Conservation (phyloP, 257 asterid genomes). For the Nicotiana obtusifolia region DNA sequence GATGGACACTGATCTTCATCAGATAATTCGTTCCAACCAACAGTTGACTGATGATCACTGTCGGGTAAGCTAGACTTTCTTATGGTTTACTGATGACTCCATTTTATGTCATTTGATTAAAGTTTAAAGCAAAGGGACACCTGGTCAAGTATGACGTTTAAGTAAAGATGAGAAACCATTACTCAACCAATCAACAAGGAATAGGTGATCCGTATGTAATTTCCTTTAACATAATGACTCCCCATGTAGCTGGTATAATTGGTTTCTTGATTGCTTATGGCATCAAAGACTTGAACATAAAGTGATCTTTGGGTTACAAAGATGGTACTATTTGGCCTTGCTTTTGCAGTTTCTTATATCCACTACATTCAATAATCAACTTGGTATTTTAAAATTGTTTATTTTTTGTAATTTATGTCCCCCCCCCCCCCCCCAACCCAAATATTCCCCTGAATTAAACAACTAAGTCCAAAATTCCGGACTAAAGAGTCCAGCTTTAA, state of each 20-base stretch:
- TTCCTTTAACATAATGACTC: neutral
- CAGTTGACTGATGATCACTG: conserved; percentile 82
- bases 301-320: neutral
- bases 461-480: too few species aligned
- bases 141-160: neutral
- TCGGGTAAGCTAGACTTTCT: conserved; percentile 71
- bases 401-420: too few species aligned
- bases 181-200: neutral
- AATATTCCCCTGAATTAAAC: too few species aligned
- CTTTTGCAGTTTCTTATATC: too few species aligned
- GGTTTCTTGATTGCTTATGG: neutral
- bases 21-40: conserved; percentile 87
- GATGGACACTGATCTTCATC: conserved; percentile 99
- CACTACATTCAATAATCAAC: too few species aligned
- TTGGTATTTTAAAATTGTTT: neutral
- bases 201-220: neutral
- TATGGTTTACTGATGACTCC: conserved; percentile 2
- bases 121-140: neutral
- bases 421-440: too few species aligned
- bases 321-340: too few species aligned
- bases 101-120: neutral
- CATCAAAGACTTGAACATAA: neutral
- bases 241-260: neutral
- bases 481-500: too few species aligned
- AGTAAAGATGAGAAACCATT: neutral